These are phyloP conservation scores for Claviceps sp. DNA, from an alignment of 2,329 filamentous ascomycete species.

Conservation along the genomic window DNA sequence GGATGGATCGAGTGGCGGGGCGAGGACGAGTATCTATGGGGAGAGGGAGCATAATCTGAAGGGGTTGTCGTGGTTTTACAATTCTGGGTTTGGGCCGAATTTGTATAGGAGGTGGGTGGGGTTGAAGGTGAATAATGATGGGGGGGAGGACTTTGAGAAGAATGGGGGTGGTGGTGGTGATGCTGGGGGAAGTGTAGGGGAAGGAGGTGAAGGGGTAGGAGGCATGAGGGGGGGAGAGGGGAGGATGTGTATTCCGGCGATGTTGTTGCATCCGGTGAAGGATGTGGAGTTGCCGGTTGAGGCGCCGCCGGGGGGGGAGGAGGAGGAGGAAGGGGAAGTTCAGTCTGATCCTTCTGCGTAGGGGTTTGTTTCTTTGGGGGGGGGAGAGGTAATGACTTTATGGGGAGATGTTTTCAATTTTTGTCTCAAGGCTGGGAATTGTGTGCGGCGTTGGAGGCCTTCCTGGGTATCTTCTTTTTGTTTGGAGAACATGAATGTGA, in stretches of 20 bases:
- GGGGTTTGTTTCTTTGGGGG: not conserved
- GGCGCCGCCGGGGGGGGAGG: constrained; percentile 35
- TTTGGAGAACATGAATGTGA: not conserved
- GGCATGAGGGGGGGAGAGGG: constrained; percentile 57
- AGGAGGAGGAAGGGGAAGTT: constrained; percentile 14
- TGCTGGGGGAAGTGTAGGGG: constrained; percentile 18
- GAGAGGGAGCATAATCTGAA: constrained; percentile 81
- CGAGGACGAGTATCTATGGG: constrained; percentile 60
- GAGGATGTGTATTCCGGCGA: constrained; percentile 80
- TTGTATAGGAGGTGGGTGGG: constrained; percentile 81
- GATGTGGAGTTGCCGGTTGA: constrained; percentile 53
- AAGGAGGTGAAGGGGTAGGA: constrained; percentile 30
- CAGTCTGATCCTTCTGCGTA: constrained; percentile 34
- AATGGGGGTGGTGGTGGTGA: constrained; percentile 19
- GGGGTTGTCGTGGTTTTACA: constrained; percentile 87
- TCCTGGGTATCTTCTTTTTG: not conserved
- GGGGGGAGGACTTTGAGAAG: constrained; percentile 63
- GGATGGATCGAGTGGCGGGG: constrained; percentile 62
- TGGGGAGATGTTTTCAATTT: not conserved
- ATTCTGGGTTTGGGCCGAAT: constrained; percentile 66
- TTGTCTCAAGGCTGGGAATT: not conserved
- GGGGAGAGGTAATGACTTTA: too few species aligned
- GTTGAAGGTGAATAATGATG: constrained; percentile 63
- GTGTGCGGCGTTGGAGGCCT: too few species aligned
- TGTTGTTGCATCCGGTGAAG: constrained; percentile 84